Conservation (phyloP, 148 eudicot species). For the Cornus florida region DNA sequence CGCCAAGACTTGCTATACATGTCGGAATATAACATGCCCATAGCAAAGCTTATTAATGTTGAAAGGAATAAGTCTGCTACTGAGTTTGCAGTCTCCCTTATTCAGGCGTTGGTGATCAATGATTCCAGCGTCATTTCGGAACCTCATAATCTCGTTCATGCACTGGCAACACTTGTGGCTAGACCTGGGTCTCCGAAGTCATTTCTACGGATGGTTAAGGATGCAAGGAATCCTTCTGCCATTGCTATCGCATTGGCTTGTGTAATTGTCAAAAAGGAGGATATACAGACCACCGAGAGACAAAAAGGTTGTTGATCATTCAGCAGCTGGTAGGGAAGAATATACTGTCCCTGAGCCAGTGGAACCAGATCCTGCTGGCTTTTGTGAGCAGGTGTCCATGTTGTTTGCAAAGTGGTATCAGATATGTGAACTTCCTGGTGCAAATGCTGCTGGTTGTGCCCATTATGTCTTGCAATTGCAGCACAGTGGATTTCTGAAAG, state of each 20-base stretch:
- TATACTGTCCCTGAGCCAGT: constrained; percentile 41
- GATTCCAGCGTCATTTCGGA: constrained; percentile 31
- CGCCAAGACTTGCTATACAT: constrained; percentile 72
- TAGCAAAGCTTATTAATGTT: constrained; percentile 87
- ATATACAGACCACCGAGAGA: constrained; percentile 70
- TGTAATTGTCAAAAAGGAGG: constrained; percentile 57
- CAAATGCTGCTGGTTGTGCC: constrained; percentile 59
- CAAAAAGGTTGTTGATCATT: constrained; percentile 67
- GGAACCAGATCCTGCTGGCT: constrained; percentile 71
- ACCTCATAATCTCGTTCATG: constrained; percentile 75
- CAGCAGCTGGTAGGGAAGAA: constrained; percentile 63
- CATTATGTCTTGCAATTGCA: constrained; percentile 57
- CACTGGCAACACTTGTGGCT: constrained; percentile 77
- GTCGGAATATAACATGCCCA: constrained; percentile 82
- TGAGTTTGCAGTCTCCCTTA: constrained; percentile 80
- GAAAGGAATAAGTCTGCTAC: constrained; percentile 93
- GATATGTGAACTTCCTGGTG: constrained; percentile 71
- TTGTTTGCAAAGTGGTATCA: constrained; percentile 86
- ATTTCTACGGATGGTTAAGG: constrained; percentile 78
- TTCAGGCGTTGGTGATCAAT: constrained; percentile 17
- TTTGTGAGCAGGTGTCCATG: constrained; percentile 69
- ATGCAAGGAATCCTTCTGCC: constrained; percentile 67
- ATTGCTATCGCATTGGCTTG: constrained; percentile 38
- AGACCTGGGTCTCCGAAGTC: constrained; percentile 96
- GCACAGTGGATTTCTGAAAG: constrained; percentile 77